These are phyloP conservation scores for Theobroma cacao DNA, from an alignment of 345 rosid species.

Conservation along the genomic window DNA sequence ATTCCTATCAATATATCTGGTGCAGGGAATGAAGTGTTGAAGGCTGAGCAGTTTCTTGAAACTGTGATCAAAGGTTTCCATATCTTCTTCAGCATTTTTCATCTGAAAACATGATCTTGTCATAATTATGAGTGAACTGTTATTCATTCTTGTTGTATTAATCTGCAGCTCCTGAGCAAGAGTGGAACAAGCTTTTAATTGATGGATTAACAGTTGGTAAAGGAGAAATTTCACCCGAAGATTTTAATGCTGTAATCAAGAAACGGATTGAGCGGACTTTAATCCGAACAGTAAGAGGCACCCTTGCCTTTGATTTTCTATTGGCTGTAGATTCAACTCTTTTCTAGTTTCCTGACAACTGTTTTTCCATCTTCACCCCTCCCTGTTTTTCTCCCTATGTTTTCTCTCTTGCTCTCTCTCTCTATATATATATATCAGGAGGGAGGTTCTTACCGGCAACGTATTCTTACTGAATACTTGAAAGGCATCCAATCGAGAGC, in stretches of 20 bases:
- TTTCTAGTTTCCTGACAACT: neutral
- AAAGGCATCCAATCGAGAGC: slow-evolving; percentile 80
- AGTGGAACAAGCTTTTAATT: slow-evolving; percentile 76
- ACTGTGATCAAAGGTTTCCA: slow-evolving; percentile 64
- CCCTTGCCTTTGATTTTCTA: neutral
- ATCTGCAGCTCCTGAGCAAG: slow-evolving; percentile 78
- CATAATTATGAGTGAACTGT: neutral
- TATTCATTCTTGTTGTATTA: neutral
- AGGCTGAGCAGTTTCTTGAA: slow-evolving; percentile 75
- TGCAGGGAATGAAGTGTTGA: slow-evolving; percentile 71
- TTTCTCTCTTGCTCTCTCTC: neutral
- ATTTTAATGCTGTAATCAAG: slow-evolving; percentile 64
- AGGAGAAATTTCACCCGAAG: slow-evolving; percentile 64
- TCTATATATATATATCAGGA: slow-evolving; percentile 50
- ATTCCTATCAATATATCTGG: neutral
- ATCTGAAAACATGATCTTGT: neutral
- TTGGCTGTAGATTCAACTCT: neutral
- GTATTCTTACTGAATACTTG: slow-evolving; percentile 65
- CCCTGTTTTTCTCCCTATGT: neutral
- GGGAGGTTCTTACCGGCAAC: slow-evolving; percentile 94
- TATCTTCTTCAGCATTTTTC: neutral
- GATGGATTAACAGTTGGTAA: slow-evolving; percentile 67
- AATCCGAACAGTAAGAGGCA: slow-evolving; percentile 69
- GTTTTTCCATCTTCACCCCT: neutral
- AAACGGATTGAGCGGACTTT: slow-evolving; percentile 74